These are phyloP conservation scores for Clitoria ternatea DNA, from an alignment of 306 rosid species.

Conservation along the genomic window DNA sequence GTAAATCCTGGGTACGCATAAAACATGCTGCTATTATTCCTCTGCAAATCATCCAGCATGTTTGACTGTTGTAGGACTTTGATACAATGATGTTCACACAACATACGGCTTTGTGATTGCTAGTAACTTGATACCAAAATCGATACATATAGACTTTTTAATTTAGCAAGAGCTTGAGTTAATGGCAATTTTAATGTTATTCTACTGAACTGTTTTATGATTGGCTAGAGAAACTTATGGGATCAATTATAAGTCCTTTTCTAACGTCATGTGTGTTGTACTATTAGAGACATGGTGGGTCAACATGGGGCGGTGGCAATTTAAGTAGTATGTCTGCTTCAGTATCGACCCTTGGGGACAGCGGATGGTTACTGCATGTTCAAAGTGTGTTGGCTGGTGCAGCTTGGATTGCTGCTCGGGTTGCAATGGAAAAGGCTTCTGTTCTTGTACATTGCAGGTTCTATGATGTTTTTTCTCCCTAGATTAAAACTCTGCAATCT, in stretches of 20 bases:
- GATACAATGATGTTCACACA: neutral
- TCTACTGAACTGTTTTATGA: constrained; percentile 14
- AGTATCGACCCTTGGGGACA: constrained; percentile 91
- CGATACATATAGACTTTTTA: neutral
- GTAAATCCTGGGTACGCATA: neutral
- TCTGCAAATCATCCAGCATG: constrained; percentile 8
- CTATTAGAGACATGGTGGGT: constrained; percentile 89
- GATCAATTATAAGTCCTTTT: neutral
- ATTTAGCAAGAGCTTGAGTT: neutral
- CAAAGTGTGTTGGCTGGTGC: constrained; percentile 95
- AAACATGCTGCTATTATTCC: constrained; percentile 11
- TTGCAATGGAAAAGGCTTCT: constrained; percentile 82
- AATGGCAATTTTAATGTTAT: constrained; percentile 19
- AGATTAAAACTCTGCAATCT: constrained; percentile 11
- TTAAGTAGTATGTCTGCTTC: constrained; percentile 98
- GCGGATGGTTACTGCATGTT: constrained; percentile 91
- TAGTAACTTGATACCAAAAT: neutral
- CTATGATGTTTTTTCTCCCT: constrained; percentile 14
- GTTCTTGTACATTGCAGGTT: constrained; percentile 99
- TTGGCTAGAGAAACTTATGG: constrained; percentile 6
- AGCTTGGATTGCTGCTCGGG: constrained; percentile 97
- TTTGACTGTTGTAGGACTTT: neutral
- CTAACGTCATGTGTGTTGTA: constrained; percentile 15
- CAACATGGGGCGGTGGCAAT: constrained; percentile 99
- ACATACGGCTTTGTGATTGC: constrained; percentile 7